These are phyloP conservation scores for Pleurozium schreberi DNA, from an alignment of 225 moss, liverwort and hornwort species.

Conservation along the genomic window DNA sequence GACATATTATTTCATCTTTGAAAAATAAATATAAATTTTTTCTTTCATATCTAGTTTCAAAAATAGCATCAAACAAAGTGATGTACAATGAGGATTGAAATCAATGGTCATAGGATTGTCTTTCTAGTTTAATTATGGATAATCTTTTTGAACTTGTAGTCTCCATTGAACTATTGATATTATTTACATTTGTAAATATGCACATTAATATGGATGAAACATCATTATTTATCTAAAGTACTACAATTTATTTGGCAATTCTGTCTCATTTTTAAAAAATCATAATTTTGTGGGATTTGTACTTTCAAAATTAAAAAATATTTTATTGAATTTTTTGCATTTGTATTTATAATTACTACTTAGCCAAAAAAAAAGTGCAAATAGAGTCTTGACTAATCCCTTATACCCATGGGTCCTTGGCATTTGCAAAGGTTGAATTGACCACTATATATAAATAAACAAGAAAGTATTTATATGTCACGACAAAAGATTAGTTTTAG, in stretches of 20 bases:
- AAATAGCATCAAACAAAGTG: background rate
- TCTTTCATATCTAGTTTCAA: background rate
- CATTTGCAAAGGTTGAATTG: background rate
- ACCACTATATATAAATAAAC: background rate
- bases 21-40: background rate
- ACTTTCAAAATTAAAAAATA: background rate
- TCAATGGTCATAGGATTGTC: background rate
- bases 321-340: background rate
- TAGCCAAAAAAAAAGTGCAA: background rate
- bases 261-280: background rate
- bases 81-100: background rate
- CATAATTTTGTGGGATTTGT: background rate
- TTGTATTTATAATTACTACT: background rate
- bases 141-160: background rate
- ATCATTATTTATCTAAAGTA: background rate
- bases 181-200: background rate
- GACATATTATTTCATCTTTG: background rate
- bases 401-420: background rate
- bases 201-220: background rate
- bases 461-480: background rate
- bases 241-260: background rate
- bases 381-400: background rate
- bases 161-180: background rate
- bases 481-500: background rate
- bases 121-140: background rate